Conservation (phyloP, 352 stramenopile genomes). For the Globisporangium nagaii region DNA sequence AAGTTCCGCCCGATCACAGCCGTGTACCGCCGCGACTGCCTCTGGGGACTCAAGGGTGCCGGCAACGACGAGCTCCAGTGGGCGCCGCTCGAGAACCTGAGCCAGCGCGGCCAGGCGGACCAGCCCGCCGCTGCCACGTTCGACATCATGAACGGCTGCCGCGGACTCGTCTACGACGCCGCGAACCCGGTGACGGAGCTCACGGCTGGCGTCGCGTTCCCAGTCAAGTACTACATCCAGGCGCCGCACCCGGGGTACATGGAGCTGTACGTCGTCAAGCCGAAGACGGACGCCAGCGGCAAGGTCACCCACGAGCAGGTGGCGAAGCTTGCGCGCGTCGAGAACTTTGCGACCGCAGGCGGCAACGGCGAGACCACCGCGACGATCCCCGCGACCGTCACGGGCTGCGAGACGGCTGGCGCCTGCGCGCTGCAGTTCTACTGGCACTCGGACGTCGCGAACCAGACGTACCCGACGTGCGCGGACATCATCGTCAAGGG, state of each 20-base stretch:
- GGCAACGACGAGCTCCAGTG: constrained; percentile 42
- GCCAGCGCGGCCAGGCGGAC: constrained; percentile 35
- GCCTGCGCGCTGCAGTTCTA: constrained; percentile 60
- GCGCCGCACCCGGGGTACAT: constrained; percentile 46
- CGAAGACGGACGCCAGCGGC: constrained; percentile 30
- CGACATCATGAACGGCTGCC: constrained; percentile 55
- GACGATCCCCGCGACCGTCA: constrained; percentile 38
- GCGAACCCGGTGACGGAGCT: constrained; percentile 38
- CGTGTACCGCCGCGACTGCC: neutral
- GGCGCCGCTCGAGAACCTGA: constrained; percentile 46
- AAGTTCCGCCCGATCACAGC: neutral
- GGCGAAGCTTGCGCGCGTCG: constrained; percentile 27
- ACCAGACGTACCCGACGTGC: constrained; percentile 62
- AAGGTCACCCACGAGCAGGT: constrained; percentile 42
- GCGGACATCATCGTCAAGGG: constrained; percentile 7
- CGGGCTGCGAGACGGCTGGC: constrained; percentile 31
- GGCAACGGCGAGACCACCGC: constrained; percentile 22
- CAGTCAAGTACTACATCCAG: constrained; percentile 48
- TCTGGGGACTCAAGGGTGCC: constrained; percentile 9
- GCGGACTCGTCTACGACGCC: constrained; percentile 44
- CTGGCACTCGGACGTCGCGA: constrained; percentile 52
- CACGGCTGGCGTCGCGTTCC: constrained; percentile 29
- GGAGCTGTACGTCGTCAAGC: constrained; percentile 51
- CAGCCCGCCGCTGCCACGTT: constrained; percentile 36
- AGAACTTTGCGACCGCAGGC: constrained; percentile 34